A percentile compares a stretch with the other conserved stretches of the same genome.
Conservation (phyloP, 2,329 filamentous ascomycete genomes). For the Pestalotiopsis sp. region DNA sequence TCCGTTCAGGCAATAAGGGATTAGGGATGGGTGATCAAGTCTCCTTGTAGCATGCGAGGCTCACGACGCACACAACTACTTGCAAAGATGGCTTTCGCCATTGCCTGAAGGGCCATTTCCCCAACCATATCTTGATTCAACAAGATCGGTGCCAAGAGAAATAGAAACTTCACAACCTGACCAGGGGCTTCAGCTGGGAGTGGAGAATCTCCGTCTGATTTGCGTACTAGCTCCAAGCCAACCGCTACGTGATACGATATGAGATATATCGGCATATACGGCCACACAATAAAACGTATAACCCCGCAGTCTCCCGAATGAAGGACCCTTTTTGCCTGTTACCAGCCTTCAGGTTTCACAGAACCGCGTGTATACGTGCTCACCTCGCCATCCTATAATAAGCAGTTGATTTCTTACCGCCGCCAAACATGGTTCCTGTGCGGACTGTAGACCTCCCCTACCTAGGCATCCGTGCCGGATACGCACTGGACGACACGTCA, state of each 20-base stretch:
- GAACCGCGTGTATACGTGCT: not conserved
- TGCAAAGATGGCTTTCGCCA: too few relatives aligned
- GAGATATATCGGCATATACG: not conserved
- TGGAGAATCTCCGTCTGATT: not conserved
- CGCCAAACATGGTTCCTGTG: slow-evolving; percentile 31
- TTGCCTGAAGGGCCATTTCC: too few relatives aligned
- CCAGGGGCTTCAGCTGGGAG: not conserved
- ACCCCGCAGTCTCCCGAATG: not conserved
- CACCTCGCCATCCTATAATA: not conserved
- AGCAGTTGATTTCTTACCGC: not conserved
- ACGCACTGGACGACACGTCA: slow-evolving; percentile 38
- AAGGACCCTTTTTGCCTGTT: not conserved
- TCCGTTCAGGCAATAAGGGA: too few relatives aligned
- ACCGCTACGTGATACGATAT: not conserved
- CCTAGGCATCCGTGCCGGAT: slow-evolving; percentile 47
- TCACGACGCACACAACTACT: too few relatives aligned
- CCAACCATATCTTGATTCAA: too few relatives aligned
- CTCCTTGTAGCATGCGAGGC: too few relatives aligned
- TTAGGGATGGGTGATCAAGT: too few relatives aligned
- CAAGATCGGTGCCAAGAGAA: too few relatives aligned
- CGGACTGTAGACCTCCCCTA: slow-evolving; percentile 47
- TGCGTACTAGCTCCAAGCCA: not conserved
- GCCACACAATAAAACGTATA: not conserved
- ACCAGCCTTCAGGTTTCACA: not conserved
- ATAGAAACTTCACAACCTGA: too few relatives aligned